Evolutionary conservation across 2,329 filamentous ascomycete species (phyloP), one percentile per base, ranked within the genome.

Genomic region (Venturia effusa): DNA sequence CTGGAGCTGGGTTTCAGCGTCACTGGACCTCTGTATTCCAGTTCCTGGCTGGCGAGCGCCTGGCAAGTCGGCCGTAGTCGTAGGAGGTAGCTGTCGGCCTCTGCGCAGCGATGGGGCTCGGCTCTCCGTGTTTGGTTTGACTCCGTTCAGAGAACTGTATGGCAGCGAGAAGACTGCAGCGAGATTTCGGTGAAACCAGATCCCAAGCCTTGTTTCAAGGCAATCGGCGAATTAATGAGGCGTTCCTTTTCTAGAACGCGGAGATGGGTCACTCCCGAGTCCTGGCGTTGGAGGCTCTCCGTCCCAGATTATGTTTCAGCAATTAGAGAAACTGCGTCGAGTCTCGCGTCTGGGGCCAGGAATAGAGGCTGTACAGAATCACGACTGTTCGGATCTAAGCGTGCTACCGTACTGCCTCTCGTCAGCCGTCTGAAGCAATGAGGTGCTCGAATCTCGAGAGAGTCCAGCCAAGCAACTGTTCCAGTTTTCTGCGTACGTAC

Each of bases 261-360:
- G 43, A 51, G 40, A 30, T 41, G 13, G 60, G 24, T 48, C 41
- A n/a, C 40, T 62, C 24, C 37, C 40, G 59, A 41, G 34, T 32
- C 40, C 37, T 61, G 27, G 59, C 27, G 59, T 45, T 15, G 30
- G 40, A 40, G 59, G 59, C 59, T 61, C 59, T 27, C 15, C 27
- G 59, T 61, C 22, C 40, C 59, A 61, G 59, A 32, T 30, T 45
- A 27, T 61, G 59, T 61, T 61, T 61, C 59, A 61, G 59, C 27
- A 45, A 61, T 41, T 30, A 1, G 13, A 45, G 40, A 61, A 61
- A 61, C 59, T 17, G 8, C 37, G 19, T 59, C 22, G 32, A 45
- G 40, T 61, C 40, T 61, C 59, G 59, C 59, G 34, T 41, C n/a
- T 41, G 59, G 30, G 15, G 40, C 59, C 34, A 37, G 34, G 37